A percentile compares a stretch with the other conserved stretches of the same genome.
phyloP scores from a whole-genome alignment of 2,329 filamentous ascomycete species.

The Phialocephala sp. region DNA sequence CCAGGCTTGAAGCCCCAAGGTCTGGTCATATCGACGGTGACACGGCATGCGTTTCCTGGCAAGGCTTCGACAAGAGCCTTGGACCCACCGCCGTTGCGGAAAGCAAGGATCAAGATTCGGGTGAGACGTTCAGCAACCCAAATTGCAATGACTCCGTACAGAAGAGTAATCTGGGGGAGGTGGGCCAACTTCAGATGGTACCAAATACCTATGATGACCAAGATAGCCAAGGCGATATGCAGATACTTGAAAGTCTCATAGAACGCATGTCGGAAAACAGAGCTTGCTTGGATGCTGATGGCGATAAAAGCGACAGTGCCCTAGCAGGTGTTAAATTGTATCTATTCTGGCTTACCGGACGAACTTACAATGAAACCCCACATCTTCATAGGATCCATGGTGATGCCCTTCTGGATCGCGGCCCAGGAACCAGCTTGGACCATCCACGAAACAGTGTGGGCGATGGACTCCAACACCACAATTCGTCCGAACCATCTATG shows the following conservation, averaged over 20 bases:
- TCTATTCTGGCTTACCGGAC: constrained; percentile 22
- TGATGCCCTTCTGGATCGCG: constrained; percentile 48
- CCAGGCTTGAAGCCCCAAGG: constrained; percentile 79
- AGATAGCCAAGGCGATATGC: constrained; percentile 68
- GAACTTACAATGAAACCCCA: constrained; percentile 66
- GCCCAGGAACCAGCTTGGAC: constrained; percentile 56
- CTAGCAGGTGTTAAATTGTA: constrained; percentile 47
- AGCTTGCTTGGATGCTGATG: constrained; percentile 72
- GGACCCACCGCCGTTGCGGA: constrained; percentile 70
- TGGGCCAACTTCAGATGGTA: constrained; percentile 65
- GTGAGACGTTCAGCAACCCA: constrained; percentile 69
- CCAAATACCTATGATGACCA: constrained; percentile 68
- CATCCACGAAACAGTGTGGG: constrained; percentile 68
- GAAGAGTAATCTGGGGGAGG: constrained; percentile 61
- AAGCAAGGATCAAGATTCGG: constrained; percentile 64
- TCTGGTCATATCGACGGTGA: constrained; percentile 75
- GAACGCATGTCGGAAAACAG: constrained; percentile 75
- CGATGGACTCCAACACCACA: constrained; percentile 70
- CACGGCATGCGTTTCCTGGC: constrained; percentile 74
- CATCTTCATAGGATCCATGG: constrained; percentile 48
- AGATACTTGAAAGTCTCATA: constrained; percentile 79
- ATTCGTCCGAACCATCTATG: constrained; percentile 84
- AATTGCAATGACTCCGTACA: constrained; percentile 66
- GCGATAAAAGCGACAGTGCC: constrained; percentile 61
- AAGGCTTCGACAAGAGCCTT: constrained; percentile 75